phyloP scores from a whole-genome alignment of 371 early-diverging fungal genomes.

The Mucor saturninus region DNA sequence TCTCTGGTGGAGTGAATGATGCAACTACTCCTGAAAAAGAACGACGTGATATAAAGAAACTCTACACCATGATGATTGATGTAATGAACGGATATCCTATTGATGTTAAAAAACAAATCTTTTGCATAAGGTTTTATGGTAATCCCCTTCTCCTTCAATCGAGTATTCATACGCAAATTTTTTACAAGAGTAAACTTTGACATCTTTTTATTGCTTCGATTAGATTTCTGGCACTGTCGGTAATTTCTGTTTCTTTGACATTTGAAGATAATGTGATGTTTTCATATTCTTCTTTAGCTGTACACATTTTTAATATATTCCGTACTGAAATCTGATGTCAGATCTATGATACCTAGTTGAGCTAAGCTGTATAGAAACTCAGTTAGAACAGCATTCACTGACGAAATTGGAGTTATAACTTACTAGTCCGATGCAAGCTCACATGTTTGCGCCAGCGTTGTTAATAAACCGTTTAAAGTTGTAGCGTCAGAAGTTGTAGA shows the following conservation, averaged over 20 bases:
- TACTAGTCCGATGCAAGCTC: constrained; percentile 22
- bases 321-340: constrained; percentile 15
- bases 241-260: constrained; percentile 6
- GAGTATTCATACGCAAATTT: constrained; percentile 9
- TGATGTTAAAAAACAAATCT: constrained; percentile 13
- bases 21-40: constrained; percentile 17
- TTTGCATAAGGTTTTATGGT: constrained; percentile 20
- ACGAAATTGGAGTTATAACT: constrained; percentile 13
- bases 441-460: constrained; percentile 13
- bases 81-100: constrained; percentile 13
- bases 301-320: constrained; percentile 10
- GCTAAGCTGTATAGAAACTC: constrained; percentile 17
- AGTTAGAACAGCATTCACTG: constrained; percentile 12
- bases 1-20: constrained; percentile 17
- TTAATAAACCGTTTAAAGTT: not conserved
- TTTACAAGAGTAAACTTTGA: constrained; percentile 15
- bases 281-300: constrained; percentile 12
- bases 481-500: not conserved
- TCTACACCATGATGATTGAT: constrained; percentile 15
- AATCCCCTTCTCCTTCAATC: constrained; percentile 10
- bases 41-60: constrained; percentile 7
- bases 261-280: constrained; percentile 8
- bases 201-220: constrained; percentile 14
- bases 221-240: constrained; percentile 7
- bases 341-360: constrained; percentile 16